A percentile compares a stretch with the other conserved stretches of the same genome.
Evolutionary conservation across 169 alveolate genomes (phyloP).

Genomic region (Theileria annulata): DNA sequence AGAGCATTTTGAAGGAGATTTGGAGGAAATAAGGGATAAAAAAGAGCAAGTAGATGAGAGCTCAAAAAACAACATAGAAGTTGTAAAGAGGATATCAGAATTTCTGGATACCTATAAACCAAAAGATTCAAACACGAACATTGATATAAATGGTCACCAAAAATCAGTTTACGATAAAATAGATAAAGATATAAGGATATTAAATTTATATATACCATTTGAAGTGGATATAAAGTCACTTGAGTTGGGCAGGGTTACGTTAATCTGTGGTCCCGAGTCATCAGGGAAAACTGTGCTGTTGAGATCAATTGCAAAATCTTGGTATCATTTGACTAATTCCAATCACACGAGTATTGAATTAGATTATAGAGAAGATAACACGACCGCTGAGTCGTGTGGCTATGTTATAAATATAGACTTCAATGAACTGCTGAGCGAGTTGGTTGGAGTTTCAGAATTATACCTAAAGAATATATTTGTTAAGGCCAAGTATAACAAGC

Average conservation of each 20-base stretch:
- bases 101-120: neutral
- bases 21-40: neutral
- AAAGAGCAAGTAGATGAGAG: neutral
- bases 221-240: constrained; percentile 31
- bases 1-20: neutral
- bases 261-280: constrained; percentile 39
- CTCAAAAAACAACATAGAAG: neutral
- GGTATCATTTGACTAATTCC: constrained; percentile 7
- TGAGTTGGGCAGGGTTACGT: constrained; percentile 16
- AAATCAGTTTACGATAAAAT: constrained; percentile 8
- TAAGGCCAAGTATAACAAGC: constrained; percentile 46
- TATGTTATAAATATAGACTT: constrained; percentile 42
- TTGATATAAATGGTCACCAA: neutral
- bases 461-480: constrained; percentile 38
- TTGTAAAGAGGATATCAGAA: neutral
- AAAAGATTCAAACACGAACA: neutral
- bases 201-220: constrained; percentile 42
- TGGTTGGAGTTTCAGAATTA: constrained; percentile 61
- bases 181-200: neutral
- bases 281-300: constrained; percentile 58
- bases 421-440: constrained; percentile 51
- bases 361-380: neutral
- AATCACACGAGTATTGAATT: neutral
- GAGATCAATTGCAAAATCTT: constrained; percentile 44
- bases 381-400: neutral